Evolutionary conservation across 768 basidiomycete species (phyloP).

Genomic region (Russula griseocarnosa): DNA sequence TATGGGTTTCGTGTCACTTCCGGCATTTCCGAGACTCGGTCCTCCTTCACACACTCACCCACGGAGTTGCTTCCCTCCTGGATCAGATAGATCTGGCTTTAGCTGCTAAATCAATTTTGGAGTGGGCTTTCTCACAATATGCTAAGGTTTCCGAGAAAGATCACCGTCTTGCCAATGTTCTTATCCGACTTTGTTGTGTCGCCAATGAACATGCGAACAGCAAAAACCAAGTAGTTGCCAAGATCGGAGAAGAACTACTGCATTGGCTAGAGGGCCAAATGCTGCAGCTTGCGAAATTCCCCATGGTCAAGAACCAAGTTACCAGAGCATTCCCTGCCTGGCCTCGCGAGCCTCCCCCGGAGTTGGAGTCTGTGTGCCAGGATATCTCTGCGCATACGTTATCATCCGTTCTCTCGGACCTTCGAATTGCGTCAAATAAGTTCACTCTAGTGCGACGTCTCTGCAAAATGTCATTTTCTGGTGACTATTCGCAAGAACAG

Average conservation of each 20-base stretch:
- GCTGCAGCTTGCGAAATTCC: conserved; percentile 39
- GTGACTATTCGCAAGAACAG: conserved; percentile 39
- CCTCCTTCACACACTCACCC: conserved; percentile 64
- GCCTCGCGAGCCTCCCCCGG: conserved; percentile 58
- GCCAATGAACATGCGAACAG: conserved; percentile 51
- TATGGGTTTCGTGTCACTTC: conserved; percentile 66
- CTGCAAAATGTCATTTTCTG: conserved; percentile 43
- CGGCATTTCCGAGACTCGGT: conserved; percentile 53
- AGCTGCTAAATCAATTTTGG: conserved; percentile 69
- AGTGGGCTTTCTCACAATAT: conserved; percentile 67
- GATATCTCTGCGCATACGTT: conserved; percentile 48
- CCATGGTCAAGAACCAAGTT: conserved; percentile 42
- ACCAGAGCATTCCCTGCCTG: conserved; percentile 64
- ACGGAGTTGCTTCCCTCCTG: conserved; percentile 62
- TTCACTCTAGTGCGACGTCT: conserved; percentile 70
- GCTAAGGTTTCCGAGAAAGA: conserved; percentile 41
- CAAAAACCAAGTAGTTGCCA: conserved; percentile 33
- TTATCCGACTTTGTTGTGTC: conserved; percentile 63
- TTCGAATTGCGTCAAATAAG: conserved; percentile 64
- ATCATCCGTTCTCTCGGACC: conserved; percentile 53
- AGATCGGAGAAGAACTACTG: conserved; percentile 48
- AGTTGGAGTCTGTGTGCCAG: conserved; percentile 44
- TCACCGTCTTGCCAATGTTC: conserved; percentile 54
- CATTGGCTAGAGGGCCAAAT: conserved; percentile 62
- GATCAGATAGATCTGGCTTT: conserved; percentile 62